A percentile compares a stretch with the other conserved stretches of the same genome.
phyloP scores from a whole-genome alignment of 2,329 filamentous ascomycete species.

The Diaporthe nobilis region DNA sequence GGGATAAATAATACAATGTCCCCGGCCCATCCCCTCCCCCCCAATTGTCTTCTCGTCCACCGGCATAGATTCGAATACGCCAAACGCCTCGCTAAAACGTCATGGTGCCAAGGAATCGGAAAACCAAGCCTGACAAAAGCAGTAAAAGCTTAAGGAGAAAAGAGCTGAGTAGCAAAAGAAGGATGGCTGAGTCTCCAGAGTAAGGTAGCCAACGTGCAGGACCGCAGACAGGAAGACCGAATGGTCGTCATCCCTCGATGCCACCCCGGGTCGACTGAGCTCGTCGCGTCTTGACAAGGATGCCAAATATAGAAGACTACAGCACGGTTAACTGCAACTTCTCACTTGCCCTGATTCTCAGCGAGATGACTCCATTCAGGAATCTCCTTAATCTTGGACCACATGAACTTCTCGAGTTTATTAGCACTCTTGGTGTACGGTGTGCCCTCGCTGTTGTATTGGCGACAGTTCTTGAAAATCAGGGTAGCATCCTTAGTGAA shows the following conservation, averaged over 20 bases:
- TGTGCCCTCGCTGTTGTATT: slow-evolving; percentile 96
- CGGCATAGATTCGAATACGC: neutral
- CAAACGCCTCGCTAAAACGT: slow-evolving; percentile 35
- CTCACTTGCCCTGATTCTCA: slow-evolving; percentile 39
- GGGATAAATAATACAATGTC: neutral
- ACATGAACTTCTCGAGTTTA: slow-evolving; percentile 95
- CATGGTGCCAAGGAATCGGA: neutral
- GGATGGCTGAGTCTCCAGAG: neutral
- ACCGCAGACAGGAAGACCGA: neutral
- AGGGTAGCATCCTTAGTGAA: slow-evolving; percentile 91
- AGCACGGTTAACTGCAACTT: neutral
- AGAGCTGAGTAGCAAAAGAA: neutral
- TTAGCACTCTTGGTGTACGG: slow-evolving; percentile 96
- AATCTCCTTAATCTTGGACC: slow-evolving; percentile 89
- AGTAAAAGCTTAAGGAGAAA: neutral
- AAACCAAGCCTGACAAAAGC: neutral
- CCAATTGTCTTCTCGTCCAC: neutral
- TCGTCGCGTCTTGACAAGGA: neutral
- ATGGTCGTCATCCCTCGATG: neutral
- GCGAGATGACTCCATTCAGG: slow-evolving; percentile 88
- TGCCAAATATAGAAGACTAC: neutral
- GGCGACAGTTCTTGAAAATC: slow-evolving; percentile 94
- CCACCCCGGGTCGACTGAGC: neutral
- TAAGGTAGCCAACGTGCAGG: neutral
- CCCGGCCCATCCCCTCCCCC: too few species aligned